Evolutionary conservation across 768 basidiomycete species (phyloP), one percentile per base, ranked within the genome.

Genomic region (Amanita molliuscula): DNA sequence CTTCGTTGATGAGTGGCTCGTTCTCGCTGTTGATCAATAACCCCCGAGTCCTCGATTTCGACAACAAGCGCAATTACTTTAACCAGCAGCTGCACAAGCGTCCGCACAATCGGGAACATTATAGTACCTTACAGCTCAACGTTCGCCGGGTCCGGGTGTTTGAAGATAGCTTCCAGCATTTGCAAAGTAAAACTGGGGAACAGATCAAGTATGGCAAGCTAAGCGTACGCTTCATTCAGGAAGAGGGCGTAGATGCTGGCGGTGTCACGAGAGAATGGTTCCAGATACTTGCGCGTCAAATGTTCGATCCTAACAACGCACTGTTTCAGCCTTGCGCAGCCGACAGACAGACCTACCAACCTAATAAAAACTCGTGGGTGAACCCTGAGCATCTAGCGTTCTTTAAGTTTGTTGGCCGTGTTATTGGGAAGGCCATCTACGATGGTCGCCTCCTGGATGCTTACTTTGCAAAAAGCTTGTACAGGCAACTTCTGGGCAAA

Each of bases 231-330:
- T 99, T 96, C 70, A 90, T 91, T 59, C 87, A 92, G 50, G 96
- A 99, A 61, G 96, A 98, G 61, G 96, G 96, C 46, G 91, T 99
- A 18, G 96, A 99, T 62, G 96, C 96, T 0, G 96, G 96, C 18
- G 96, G 96, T 56, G 90, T 99, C 31, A 96, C 96, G 6, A 78
- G 95, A 52, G 94, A 98, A 69, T 97, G 94, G 93, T 97, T 94
- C 82, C 89, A 93, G 59, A 95, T 96, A 46, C 81, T 99, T 15
- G 94, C 96, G 1, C 79, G 93, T 45, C 93, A 96, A 65, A 99
- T 99, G 87, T 99, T 99, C 68, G 92, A 99, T 64, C 95, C 96
- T 21, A 91, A 95, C 68, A 96, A 96, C 58, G 95, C 93, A 4
- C 76, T 98, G 23, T 99, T 99, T 80, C 92, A 98, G 62, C 95